These are phyloP conservation scores for Calonectria pauciramosa DNA, from an alignment of 2,329 filamentous ascomycete species.

Conservation along the genomic window DNA sequence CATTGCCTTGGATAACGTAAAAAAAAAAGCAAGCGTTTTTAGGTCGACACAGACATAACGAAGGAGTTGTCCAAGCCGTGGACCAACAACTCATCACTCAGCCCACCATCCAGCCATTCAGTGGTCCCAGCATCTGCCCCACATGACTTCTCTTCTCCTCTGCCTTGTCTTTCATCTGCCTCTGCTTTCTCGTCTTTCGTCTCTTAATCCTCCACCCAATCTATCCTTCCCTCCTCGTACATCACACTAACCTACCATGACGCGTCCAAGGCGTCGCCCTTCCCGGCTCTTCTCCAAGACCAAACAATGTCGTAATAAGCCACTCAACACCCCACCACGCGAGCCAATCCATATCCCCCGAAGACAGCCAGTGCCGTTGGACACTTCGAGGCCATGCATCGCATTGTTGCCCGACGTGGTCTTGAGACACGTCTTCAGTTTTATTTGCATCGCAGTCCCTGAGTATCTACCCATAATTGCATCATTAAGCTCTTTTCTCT, in stretches of 20 bases:
- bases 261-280: no score
- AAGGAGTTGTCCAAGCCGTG: no score
- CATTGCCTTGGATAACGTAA: no score
- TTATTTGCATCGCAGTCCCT: not conserved
- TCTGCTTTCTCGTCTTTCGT: no score
- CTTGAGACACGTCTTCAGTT: slow-evolving; percentile 17
- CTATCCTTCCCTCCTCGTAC: not conserved
- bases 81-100: no score
- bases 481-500: slow-evolving; percentile 5
- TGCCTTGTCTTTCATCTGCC: no score
- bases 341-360: not conserved
- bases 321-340: no score
- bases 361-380: slow-evolving; percentile 2
- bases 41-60: no score
- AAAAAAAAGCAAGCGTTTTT: no score
- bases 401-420: slow-evolving; percentile 22
- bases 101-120: no score
- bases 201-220: not conserved
- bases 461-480: not conserved
- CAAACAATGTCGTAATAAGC: no score
- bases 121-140: not conserved
- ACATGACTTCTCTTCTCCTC: not conserved
- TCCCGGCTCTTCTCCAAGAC: no score
- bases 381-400: slow-evolving; percentile 10
- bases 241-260: not conserved